Evolutionary conservation across 371 early-diverging fungal genomes (phyloP), one percentile per base, ranked within the genome.

Genomic region (Phascolomyces articulosus): DNA sequence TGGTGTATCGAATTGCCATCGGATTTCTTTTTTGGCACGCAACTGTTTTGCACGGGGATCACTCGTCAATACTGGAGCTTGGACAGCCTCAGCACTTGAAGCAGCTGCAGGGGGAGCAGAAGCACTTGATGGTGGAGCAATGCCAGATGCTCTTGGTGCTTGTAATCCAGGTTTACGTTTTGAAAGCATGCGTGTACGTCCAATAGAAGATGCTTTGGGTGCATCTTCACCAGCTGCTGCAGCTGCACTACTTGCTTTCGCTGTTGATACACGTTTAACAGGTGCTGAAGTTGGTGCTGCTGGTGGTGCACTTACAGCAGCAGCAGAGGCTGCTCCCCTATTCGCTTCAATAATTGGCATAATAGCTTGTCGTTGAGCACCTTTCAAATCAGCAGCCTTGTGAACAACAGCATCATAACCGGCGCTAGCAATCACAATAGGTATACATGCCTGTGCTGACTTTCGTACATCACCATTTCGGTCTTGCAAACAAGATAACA

Each of bases 381-480:
- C 88, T 48, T 87, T 87, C 29, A 93, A 79, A 55, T 91, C 91
- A 26, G 78, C 73, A 21, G 85, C 83, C 65, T 86, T 89, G 9
- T 84, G 72, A 4, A 82, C 73, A 2, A 93, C 80, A 2, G 71
- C 64, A 48, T 87, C 88, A 54, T 85, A 85, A 1, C 93, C 93
- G 0, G 87, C 87, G 44, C 68, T 81, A 13, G 75, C 71, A 18
- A 90, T 83, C 7, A 94, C 55, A 13, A 76, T 72, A 4, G 82
- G 85, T n/a, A 96, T 69, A 57, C 90, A 81, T 2, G 80, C 69
- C 62, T 90, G 90, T 2, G 95, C 94, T 2, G 85, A 81, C 68
- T 96, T 96, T 62, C 98, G 87, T 13, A 97, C 97, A 28, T 96
- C 96, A 0, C 85, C 83, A 67, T 88, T 93, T 28, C 93, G 87